Conservation (phyloP, 352 stramenopile genomes). For the Plasmopara halstedii region DNA sequence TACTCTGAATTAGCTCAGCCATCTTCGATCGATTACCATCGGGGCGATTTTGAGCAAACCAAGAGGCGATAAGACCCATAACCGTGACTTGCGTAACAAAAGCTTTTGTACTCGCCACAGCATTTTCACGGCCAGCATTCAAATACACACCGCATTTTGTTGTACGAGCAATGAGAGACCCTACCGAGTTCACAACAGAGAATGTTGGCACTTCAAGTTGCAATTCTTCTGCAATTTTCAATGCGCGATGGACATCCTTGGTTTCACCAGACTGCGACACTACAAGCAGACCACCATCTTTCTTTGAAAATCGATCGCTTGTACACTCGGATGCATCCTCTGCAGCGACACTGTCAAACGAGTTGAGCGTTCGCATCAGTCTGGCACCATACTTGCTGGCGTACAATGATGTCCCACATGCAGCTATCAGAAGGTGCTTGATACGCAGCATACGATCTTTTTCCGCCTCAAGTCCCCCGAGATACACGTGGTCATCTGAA, state of each 20-base stretch:
- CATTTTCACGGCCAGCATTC: constrained; percentile 96
- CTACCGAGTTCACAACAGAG: constrained; percentile 96
- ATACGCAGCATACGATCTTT: constrained; percentile 87
- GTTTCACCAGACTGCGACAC: constrained; percentile 98
- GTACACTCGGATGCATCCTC: constrained; percentile 89
- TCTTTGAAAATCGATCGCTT: constrained; percentile 85
- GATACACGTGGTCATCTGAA: constrained; percentile 89
- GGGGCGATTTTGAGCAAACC: constrained; percentile 87
- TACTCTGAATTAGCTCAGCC: constrained; percentile 88
- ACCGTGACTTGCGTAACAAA: constrained; percentile 97
- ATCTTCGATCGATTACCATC: constrained; percentile 82
- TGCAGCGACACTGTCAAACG: constrained; percentile 89
- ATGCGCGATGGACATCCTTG: constrained; percentile 93
- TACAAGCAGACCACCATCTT: constrained; percentile 89
- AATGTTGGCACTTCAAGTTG: constrained; percentile 74
- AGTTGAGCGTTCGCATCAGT: constrained; percentile 95
- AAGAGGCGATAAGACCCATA: constrained; percentile 84
- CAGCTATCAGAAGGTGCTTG: constrained; percentile 92
- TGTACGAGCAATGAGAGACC: constrained; percentile 93
- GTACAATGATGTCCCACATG: constrained; percentile 94
- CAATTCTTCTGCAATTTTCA: constrained; percentile 82
- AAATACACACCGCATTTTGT: constrained; percentile 95
- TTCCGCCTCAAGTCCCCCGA: constrained; percentile 90
- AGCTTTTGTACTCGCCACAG: constrained; percentile 97
- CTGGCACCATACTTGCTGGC: constrained; percentile 94